phyloP scores from a whole-genome alignment of 176 grass and related monocot species.

The Rhynchospora tenuis region DNA sequence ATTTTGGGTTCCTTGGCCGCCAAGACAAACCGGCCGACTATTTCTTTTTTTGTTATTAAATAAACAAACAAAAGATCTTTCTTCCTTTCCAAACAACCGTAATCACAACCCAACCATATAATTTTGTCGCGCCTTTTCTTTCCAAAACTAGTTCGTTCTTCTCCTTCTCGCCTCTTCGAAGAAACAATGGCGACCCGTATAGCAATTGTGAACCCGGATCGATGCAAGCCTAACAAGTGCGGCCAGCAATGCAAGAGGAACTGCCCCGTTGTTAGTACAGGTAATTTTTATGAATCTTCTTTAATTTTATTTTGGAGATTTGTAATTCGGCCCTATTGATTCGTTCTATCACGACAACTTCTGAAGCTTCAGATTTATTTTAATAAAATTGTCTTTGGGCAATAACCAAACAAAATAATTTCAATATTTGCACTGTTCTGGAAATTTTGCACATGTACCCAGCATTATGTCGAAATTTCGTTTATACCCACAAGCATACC shows the following conservation, averaged over 20 bases:
- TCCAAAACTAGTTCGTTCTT: background rate
- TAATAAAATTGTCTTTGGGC: background rate
- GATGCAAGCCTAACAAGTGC: conserved; percentile 97
- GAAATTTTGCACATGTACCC: background rate
- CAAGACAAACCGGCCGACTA: background rate
- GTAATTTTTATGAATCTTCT: conserved; percentile 23
- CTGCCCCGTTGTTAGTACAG: conserved; percentile 93
- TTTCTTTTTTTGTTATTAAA: too few relatives aligned
- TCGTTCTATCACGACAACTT: background rate
- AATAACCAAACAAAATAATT: background rate
- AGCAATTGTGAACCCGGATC: conserved; percentile 83
- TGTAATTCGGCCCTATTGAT: background rate
- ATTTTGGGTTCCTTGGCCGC: background rate
- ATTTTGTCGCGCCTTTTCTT: background rate
- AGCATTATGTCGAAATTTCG: background rate
- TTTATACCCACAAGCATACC: background rate
- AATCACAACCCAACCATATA: background rate
- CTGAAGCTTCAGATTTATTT: too few relatives aligned
- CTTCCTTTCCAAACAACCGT: background rate
- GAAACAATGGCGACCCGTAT: conserved; percentile 72
- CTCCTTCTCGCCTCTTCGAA: background rate
- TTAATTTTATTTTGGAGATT: background rate
- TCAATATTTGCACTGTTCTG: background rate
- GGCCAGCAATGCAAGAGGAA: conserved; percentile 97
- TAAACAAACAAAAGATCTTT: background rate